Conservation (phyloP, 805 yeast species). For the Hanseniaspora lachancei region DNA sequence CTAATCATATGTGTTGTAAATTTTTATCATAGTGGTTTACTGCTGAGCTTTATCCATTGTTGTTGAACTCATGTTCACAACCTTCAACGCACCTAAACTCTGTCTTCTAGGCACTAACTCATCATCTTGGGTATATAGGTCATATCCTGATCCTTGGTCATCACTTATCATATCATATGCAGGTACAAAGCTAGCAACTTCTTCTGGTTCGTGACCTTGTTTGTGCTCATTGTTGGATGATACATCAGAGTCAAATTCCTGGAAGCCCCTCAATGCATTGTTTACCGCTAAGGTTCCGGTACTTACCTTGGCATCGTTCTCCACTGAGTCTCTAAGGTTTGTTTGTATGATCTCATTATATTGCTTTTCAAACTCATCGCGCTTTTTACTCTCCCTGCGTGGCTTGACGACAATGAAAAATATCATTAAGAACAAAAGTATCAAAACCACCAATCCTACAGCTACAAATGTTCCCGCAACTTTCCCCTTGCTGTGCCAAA, state of each 20-base stretch:
- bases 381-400: conserved; percentile 15
- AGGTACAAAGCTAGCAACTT: background rate
- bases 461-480: conserved; percentile 78
- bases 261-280: conserved; percentile 14
- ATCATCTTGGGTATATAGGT: background rate
- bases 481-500: conserved; percentile 57
- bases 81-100: background rate
- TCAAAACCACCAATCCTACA: conserved; percentile 51
- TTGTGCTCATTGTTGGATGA: conserved; percentile 8
- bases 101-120: conserved; percentile 13
- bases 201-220: background rate
- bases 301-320: background rate
- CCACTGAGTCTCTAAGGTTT: conserved; percentile 4
- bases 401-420: conserved; percentile 28
- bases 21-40: background rate
- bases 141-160: background rate
- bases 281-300: conserved; percentile 13
- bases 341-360: conserved; percentile 19
- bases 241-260: conserved; percentile 15
- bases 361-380: conserved; percentile 20
- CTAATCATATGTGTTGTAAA: too few species aligned
- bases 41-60: background rate
- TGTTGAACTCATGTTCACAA: conserved; percentile 6
- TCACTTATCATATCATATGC: conserved; percentile 2
- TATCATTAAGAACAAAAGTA: conserved; percentile 32